These are phyloP conservation scores for Neurospora sp. DNA, from an alignment of 495 filamentous ascomycete genomes.

Conservation along the genomic window DNA sequence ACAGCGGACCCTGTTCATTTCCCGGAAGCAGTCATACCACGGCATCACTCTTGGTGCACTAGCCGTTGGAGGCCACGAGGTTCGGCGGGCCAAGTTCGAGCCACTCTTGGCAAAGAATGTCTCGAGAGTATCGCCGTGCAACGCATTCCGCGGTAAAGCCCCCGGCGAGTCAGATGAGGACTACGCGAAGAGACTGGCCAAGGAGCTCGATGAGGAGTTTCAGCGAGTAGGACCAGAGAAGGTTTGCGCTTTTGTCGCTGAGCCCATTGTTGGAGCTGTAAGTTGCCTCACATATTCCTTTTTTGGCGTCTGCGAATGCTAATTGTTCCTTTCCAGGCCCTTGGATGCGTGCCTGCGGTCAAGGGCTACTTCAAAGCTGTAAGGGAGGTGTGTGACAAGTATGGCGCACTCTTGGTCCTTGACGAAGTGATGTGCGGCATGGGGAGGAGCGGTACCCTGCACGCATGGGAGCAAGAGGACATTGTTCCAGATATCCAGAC, in stretches of 20 bases:
- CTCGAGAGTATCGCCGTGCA: constrained; percentile 60
- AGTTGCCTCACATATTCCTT: constrained; percentile 1
- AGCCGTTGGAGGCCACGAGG: constrained; percentile 51
- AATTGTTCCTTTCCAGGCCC: constrained; percentile 21
- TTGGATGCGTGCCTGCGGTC: constrained; percentile 58
- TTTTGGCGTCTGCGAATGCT: background rate
- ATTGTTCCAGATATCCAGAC: constrained; percentile 49
- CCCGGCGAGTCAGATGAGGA: constrained; percentile 23
- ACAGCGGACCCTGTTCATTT: constrained; percentile 49
- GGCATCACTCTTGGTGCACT: constrained; percentile 63
- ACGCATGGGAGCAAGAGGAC: constrained; percentile 58
- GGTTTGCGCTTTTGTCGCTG: constrained; percentile 69
- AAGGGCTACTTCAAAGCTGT: constrained; percentile 63
- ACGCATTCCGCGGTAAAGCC: constrained; percentile 26
- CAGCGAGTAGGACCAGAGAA: constrained; percentile 56
- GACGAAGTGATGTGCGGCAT: constrained; percentile 80
- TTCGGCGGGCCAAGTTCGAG: constrained; percentile 54
- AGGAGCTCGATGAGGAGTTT: constrained; percentile 70
- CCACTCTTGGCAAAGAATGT: constrained; percentile 52
- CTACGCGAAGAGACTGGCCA: constrained; percentile 43
- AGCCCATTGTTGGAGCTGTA: constrained; percentile 52
- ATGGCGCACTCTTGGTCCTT: constrained; percentile 64
- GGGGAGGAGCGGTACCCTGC: constrained; percentile 56
- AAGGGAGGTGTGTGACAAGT: constrained; percentile 55
- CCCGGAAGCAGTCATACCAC: constrained; percentile 62